phyloP scores from a whole-genome alignment of 2,329 filamentous ascomycete species.

The Cladosporium oxysporum region DNA sequence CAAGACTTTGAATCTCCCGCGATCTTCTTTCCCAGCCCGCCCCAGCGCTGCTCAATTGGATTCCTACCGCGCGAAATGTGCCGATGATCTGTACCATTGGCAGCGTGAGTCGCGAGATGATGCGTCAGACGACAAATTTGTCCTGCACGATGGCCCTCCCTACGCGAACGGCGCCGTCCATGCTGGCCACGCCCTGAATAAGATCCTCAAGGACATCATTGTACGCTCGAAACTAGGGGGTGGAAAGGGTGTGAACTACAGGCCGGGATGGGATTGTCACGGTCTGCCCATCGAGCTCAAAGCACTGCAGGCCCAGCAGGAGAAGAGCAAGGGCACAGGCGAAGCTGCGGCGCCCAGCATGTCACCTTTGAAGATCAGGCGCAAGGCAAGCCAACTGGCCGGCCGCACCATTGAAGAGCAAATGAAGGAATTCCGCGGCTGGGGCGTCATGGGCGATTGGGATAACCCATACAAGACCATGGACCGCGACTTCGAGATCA shows the following conservation, averaged over 20 bases:
- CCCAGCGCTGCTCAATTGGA: constrained; percentile 46
- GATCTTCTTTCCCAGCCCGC: constrained; percentile 52
- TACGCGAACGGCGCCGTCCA: constrained; percentile 94
- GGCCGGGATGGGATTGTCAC: constrained; percentile 97
- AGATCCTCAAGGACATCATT: constrained; percentile 94
- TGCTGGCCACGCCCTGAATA: constrained; percentile 93
- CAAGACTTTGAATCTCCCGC: constrained; percentile 50
- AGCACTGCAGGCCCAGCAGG: constrained; percentile 65
- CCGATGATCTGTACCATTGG: constrained; percentile 88
- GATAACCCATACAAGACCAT: constrained; percentile 75
- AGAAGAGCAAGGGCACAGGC: constrained; percentile 39
- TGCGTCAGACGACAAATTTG: constrained; percentile 61
- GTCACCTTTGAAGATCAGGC: constrained; percentile 59
- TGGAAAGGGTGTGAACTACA: constrained; percentile 75
- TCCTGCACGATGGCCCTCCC: constrained; percentile 92
- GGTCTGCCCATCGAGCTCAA: constrained; percentile 97
- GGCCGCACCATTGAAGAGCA: constrained; percentile 69
- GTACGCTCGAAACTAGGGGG: constrained; percentile 76
- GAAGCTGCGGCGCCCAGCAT: constrained; percentile 36
- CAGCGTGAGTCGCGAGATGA: constrained; percentile 54
- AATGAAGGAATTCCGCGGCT: constrained; percentile 71
- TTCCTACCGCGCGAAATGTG: constrained; percentile 71
- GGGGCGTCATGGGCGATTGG: constrained; percentile 82
- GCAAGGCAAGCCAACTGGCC: constrained; percentile 66
- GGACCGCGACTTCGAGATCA: constrained; percentile 72